A percentile compares a stretch with the other conserved stretches of the same genome.
Conservation (phyloP, 257 asterid species). For the Apocynum venetum region DNA sequence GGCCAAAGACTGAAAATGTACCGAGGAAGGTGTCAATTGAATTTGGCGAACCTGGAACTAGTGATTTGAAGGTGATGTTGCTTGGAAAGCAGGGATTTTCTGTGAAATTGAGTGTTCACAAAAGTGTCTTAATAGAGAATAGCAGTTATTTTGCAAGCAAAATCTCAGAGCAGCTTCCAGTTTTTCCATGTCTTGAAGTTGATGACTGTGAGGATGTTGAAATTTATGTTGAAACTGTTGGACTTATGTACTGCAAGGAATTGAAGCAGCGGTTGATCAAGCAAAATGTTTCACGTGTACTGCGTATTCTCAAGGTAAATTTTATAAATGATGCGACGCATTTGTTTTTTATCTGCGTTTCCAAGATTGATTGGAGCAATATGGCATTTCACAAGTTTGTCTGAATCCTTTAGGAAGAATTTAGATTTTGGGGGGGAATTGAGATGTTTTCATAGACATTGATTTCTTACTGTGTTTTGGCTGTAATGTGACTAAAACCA, state of each 20-base stretch:
- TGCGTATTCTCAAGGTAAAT: slow-evolving; percentile 79
- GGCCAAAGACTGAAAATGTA: slow-evolving; percentile 50
- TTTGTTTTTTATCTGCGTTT: background rate
- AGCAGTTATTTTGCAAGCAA: slow-evolving; percentile 57
- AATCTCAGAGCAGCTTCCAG: slow-evolving; percentile 52
- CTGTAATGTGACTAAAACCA: background rate
- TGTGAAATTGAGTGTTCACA: slow-evolving; percentile 88
- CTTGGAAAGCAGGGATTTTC: slow-evolving; percentile 71
- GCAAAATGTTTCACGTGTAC: slow-evolving; percentile 79
- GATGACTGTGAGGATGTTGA: slow-evolving; percentile 93
- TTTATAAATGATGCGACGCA: background rate
- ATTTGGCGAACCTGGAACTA: slow-evolving; percentile 88
- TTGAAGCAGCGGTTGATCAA: slow-evolving; percentile 82
- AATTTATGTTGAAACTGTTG: slow-evolving; percentile 84
- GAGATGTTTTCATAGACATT: background rate
- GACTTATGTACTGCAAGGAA: slow-evolving; percentile 88
- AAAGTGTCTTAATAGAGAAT: slow-evolving; percentile 51
- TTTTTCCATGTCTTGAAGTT: slow-evolving; percentile 74
- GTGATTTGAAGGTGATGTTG: slow-evolving; percentile 76
- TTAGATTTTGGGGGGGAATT: background rate
- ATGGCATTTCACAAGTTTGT: background rate
- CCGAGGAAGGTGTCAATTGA: slow-evolving; percentile 78
- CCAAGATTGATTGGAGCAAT: background rate
- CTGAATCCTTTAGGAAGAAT: background rate
- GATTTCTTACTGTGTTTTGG: background rate